Evolutionary conservation across 345 rosid species (phyloP), one percentile per base, ranked within the genome.

Genomic region (Camelina laxa): DNA sequence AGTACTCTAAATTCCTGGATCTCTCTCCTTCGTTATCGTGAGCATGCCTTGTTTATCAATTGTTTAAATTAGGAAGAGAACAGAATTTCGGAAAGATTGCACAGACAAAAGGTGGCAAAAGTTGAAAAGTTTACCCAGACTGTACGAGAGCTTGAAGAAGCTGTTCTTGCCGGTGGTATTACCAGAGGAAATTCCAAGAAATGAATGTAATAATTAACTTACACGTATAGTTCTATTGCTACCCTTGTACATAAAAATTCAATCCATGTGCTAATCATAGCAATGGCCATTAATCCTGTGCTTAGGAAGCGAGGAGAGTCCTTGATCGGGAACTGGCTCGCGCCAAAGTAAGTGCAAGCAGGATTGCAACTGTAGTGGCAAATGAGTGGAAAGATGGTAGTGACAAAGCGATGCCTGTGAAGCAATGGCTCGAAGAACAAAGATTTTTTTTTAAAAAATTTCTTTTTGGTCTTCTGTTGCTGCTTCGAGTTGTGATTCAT

Each of bases 331-430:
- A 95, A 81, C 72, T 95, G 79, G 93, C 99, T 51, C 98, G 99
- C 39, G 97, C 98, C 51, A 95, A 90, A 88, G 99, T 95, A 71
- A 90, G 92, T 1, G 99, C 99, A 64, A 95, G 89, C 80, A 87
- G 99, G 75, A 97, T 95, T 53, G 99, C 99, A 33, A 88, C 91
- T 33, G 99, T 95, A 49, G 99, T 95, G 63, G 97, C 99, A 67
- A 95, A 95, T 70, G 99, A 95, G 75, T 95, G 99, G 99, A 95
- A 95, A 87, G 99, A 92, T 84, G 85, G 96, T 63, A 90, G 88
- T 74, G 99, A 95, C 85, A 95, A 95, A 86, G 99, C 92, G 81
- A 95, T 95, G 99, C 99, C 99, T 70, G 96, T 92, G 72, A 95
- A 92, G 67, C 99, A 95, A 75, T 95, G 99, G 99, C 97, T 95